A percentile compares a stretch with the other conserved stretches of the same genome.
Conservation (phyloP, 108 stramenopile genomes). For the Pseudonitzschia delicatissima region DNA sequence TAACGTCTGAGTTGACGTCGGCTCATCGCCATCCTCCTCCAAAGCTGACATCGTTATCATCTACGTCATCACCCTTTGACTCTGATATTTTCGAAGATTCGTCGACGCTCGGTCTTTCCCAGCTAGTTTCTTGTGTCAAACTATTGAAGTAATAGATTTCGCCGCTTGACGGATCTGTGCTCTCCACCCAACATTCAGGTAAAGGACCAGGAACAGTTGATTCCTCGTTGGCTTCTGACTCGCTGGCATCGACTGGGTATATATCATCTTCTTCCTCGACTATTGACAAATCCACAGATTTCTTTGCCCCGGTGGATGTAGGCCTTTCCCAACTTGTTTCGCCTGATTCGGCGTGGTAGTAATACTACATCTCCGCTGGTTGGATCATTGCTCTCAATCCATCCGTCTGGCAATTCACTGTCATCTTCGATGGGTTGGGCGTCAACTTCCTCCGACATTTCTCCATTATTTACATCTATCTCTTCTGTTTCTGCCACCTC, state of each 20-base stretch:
- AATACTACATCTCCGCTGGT: constrained; percentile 28
- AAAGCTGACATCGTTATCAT: neutral
- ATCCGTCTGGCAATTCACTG: constrained; percentile 29
- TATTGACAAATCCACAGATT: too few species aligned
- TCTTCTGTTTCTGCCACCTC: neutral
- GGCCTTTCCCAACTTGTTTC: constrained; percentile 58
- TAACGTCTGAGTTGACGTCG: neutral
- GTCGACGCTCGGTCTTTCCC: constrained; percentile 46
- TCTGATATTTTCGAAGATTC: constrained; percentile 20
- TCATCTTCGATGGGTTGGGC: constrained; percentile 26
- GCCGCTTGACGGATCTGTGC: constrained; percentile 49
- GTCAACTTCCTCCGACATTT: too few species aligned
- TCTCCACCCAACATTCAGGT: constrained; percentile 62
- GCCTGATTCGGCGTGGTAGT: constrained; percentile 50
- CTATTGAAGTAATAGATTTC: constrained; percentile 56
- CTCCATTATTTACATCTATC: neutral
- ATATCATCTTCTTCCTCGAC: too few species aligned
- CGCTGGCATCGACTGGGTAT: too few species aligned
- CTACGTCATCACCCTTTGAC: constrained; percentile 26
- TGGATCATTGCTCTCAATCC: constrained; percentile 34
- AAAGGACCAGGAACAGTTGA: neutral
- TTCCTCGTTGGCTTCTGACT: too few species aligned
- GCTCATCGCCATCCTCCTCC: constrained; percentile 1
- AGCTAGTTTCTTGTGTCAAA: constrained; percentile 36
- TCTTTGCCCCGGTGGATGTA: too few species aligned